Percentiles rank a stretch among this genome's conserved stretches.
These are phyloP conservation scores for Acanthamoeba lugdunensis DNA, from an alignment of 208 protist species.

Conservation along the genomic window DNA sequence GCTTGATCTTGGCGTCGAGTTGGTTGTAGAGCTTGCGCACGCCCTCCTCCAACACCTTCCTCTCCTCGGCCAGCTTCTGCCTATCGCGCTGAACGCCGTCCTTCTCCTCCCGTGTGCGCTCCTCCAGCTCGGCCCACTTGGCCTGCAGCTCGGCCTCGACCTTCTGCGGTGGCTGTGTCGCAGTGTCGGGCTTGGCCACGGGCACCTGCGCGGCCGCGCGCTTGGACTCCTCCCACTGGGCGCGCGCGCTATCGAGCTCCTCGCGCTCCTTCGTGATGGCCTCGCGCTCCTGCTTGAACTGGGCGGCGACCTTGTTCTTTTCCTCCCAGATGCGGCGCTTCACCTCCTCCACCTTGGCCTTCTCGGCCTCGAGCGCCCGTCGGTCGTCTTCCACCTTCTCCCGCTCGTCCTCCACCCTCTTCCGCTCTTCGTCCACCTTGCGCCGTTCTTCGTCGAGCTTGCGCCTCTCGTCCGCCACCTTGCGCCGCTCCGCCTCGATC, in stretches of 20 bases:
- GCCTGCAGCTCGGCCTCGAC: background rate
- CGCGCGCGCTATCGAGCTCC: background rate
- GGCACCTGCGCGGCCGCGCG: background rate
- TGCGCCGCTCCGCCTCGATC: background rate
- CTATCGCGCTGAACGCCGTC: background rate
- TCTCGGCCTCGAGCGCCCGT: conserved; percentile 13
- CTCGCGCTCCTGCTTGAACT: conserved; percentile 49
- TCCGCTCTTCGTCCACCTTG: background rate
- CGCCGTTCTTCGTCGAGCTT: background rate
- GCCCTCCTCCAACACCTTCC: background rate
- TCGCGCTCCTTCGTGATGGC: background rate
- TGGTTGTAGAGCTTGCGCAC: conserved; percentile 30
- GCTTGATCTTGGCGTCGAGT: conserved; percentile 22
- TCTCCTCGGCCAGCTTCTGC: background rate
- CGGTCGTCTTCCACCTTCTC: conserved; percentile 1
- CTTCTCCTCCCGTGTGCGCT: background rate
- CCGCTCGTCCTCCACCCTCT: background rate
- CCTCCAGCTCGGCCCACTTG: background rate
- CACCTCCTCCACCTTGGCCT: conserved; percentile 44
- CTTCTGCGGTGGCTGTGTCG: background rate
- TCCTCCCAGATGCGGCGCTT: conserved; percentile 43
- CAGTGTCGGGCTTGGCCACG: too few species aligned
- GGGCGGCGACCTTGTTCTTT: conserved; percentile 48
- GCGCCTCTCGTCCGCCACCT: background rate
- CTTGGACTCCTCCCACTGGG: background rate